Conservation (phyloP, 1,284 basidiomycete species). For the Paramarasmius palmivorus region DNA sequence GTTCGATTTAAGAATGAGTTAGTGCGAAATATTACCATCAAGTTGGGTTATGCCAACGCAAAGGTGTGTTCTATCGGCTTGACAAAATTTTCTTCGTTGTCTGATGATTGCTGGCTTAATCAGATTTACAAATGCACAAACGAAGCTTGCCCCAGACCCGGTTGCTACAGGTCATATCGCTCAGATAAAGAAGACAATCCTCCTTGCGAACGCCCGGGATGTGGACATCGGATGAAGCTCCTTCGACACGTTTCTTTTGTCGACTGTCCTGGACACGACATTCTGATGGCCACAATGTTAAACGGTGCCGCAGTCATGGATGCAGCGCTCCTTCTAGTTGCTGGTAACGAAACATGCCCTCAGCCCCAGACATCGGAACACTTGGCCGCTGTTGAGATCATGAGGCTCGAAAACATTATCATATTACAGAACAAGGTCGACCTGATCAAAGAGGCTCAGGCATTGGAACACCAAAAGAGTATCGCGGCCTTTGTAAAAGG, state of each 20-base stretch:
- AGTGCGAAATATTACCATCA: constrained; percentile 98
- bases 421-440: constrained; percentile 99
- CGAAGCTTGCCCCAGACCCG: constrained; percentile 88
- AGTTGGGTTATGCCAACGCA: constrained; percentile 97
- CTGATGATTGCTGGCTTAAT: constrained; percentile 3
- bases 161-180: constrained; percentile 92
- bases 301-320: constrained; percentile 99
- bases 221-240: constrained; percentile 88
- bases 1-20: constrained; percentile 99
- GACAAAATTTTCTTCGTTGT: constrained; percentile 18
- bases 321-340: constrained; percentile 92
- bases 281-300: constrained; percentile 99
- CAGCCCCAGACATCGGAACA: constrained; percentile 99
- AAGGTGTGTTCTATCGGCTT: constrained; percentile 59
- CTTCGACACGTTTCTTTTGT: constrained; percentile 96
- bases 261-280: constrained; percentile 93
- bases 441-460: constrained; percentile 90
- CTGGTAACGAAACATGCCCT: constrained; percentile 97
- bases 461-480: constrained; percentile 91
- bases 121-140: constrained; percentile 99
- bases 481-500: constrained; percentile 93
- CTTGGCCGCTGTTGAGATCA: constrained; percentile 97
- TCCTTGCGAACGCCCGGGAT: constrained; percentile 91
- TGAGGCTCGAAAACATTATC: constrained; percentile 98
- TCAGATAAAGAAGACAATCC: constrained; percentile 94